Evolutionary conservation across 805 yeast genomes (phyloP), one percentile per base, ranked within the genome.

Genomic region (Danielia reshetovae): DNA sequence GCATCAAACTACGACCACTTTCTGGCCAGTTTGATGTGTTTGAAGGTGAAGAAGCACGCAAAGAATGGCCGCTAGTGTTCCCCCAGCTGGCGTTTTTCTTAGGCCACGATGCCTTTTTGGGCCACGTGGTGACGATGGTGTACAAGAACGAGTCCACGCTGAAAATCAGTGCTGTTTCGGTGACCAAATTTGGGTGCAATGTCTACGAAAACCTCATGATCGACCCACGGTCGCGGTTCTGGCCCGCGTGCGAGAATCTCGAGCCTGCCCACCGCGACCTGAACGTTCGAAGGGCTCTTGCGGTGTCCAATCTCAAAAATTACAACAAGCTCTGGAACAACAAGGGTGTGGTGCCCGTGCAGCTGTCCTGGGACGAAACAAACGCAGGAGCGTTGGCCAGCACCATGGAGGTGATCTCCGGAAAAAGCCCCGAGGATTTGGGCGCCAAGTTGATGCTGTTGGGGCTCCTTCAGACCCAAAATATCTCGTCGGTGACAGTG

Each of bases 341-440:
- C 32, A 49, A 54, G 4, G 62, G 60, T 7, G 36, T 39, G 6
- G 43, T 52, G 14, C 59, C 42, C 70, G 72, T 54, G 70, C 79
- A 75, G 6, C 46, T 31, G 27, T 40, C 38, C 8, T 65, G 70
- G 69, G 97, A 90, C 57, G 96, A 86, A 47, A 82, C 90, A 0
- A 70, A 74, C 35, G 96, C 96, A 1, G 97, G 97, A 0, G 72
- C 73, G 7, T 53, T 85, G 18, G 95, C 96, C 0, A 75, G 83
- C 21, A 43, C 62, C 10, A 81, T 89, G 81, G 49, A 49, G 3
- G 60, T 81, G 2, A 60, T 85, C 3, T 65, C 71, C 6, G 64
- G 72, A 3, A 65, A 61, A 35, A 56, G 74, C 0, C 87, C 94
- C 0, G 47, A 53, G 0, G 74, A 74, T 4, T 57, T 84, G 12